Percentiles rank a stretch among this genome's conserved stretches.
Evolutionary conservation across 2,329 filamentous ascomycete species (phyloP).

Genomic region (Pyricularia sp.): DNA sequence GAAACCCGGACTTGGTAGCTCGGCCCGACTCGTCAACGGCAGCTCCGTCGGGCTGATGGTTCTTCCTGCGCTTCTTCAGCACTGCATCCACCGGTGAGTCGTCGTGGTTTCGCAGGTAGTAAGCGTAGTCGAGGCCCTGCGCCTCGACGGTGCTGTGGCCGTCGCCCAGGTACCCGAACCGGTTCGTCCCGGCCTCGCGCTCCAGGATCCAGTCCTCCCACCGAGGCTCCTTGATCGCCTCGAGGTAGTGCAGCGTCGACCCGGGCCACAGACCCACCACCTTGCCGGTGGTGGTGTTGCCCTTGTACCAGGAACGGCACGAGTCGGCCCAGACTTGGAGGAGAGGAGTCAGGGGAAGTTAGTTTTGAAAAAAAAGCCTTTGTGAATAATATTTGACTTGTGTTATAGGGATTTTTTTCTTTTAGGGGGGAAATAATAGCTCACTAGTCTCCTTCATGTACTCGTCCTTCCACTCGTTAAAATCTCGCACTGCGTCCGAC

Average conservation of each 20-base stretch:
- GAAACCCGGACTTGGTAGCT: not conserved
- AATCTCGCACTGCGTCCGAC: constrained; percentile 11
- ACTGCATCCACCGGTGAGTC: not conserved
- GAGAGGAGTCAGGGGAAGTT: constrained; percentile 6
- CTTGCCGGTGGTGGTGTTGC: constrained; percentile 10
- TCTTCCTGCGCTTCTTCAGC: not conserved
- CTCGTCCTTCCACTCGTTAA: constrained; percentile 15
- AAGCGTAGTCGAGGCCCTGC: not conserved
- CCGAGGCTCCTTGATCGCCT: constrained; percentile 14
- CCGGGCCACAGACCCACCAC: constrained; percentile 15
- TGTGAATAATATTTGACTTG: too few species aligned
- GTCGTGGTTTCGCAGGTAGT: not conserved
- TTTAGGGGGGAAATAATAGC: not conserved
- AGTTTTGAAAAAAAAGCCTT: constrained; percentile 18
- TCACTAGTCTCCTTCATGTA: constrained; percentile 17
- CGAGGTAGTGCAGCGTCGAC: constrained; percentile 13
- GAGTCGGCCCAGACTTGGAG: constrained; percentile 17
- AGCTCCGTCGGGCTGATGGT: not conserved
- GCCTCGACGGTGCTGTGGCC: not conserved
- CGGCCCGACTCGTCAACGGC: not conserved
- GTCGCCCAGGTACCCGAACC: constrained; percentile 10
- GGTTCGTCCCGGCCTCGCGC: constrained; percentile 10
- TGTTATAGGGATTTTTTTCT: too few species aligned
- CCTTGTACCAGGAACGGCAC: constrained; percentile 19
- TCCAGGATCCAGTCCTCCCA: constrained; percentile 21